These are phyloP conservation scores for Camelina hispida DNA, from an alignment of 345 rosid species.

Conservation along the genomic window DNA sequence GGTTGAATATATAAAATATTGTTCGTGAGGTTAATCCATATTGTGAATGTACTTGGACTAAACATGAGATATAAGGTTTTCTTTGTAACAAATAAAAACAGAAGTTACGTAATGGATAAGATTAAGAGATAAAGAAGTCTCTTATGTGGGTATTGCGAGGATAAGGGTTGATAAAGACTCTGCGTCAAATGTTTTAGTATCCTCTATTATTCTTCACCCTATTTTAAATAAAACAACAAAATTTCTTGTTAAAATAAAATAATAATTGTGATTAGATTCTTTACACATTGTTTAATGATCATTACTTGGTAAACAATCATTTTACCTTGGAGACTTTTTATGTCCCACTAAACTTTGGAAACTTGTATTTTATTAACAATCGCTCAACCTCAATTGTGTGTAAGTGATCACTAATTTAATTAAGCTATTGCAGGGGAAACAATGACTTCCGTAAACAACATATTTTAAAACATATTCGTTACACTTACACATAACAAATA, in stretches of 20 bases:
- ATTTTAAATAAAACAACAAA: neutral
- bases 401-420: neutral
- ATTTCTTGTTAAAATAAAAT: neutral
- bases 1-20: slow-evolving; percentile 3
- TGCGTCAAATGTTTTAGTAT: slow-evolving; percentile 27
- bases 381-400: neutral
- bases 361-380: neutral
- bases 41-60: neutral
- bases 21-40: neutral
- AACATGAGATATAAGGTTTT: neutral
- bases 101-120: slow-evolving; percentile 43
- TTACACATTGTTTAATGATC: slow-evolving; percentile 34
- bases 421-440: neutral
- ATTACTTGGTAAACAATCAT: slow-evolving; percentile 21
- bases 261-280: slow-evolving; percentile 9
- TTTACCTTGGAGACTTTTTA: slow-evolving; percentile 3
- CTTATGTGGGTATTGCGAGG: slow-evolving; percentile 27
- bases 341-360: slow-evolving; percentile 9
- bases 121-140: slow-evolving; percentile 26
- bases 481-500: neutral
- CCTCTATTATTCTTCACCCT: slow-evolving; percentile 12
- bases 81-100: slow-evolving; percentile 4
- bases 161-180: slow-evolving; percentile 41
- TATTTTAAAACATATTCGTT: neutral
- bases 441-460: neutral